Conservation (phyloP, 2,329 filamentous ascomycete genomes). For the Albifimbria verrucaria region DNA sequence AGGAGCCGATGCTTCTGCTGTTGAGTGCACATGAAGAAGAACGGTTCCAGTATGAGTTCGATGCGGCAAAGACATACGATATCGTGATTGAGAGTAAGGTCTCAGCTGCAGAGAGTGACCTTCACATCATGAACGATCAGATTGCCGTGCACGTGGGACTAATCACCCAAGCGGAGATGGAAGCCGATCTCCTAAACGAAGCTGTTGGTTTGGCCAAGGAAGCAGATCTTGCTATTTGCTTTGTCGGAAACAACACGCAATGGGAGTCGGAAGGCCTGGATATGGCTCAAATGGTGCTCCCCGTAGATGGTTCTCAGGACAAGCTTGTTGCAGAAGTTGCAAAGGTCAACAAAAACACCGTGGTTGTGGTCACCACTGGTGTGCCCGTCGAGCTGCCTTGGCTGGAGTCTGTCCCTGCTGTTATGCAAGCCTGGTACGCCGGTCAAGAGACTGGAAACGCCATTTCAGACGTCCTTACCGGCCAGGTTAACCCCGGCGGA, state of each 20-base stretch:
- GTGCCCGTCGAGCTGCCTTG: slow-evolving; percentile 56
- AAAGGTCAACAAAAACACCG: slow-evolving; percentile 52
- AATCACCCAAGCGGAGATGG: slow-evolving; percentile 17
- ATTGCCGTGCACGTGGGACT: slow-evolving; percentile 16
- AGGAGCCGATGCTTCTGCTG: slow-evolving; percentile 6
- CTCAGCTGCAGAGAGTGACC: neutral
- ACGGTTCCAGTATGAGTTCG: slow-evolving; percentile 1
- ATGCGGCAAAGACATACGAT: neutral
- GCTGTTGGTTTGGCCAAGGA: slow-evolving; percentile 53
- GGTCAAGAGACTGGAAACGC: slow-evolving; percentile 66
- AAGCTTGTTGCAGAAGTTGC: slow-evolving; percentile 52
- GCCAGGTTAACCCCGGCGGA: slow-evolving; percentile 6
- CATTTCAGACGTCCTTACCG: slow-evolving; percentile 55
- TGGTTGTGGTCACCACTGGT: slow-evolving; percentile 60
- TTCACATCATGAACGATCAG: neutral
- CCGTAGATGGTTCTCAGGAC: slow-evolving; percentile 55
- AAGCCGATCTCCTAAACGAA: slow-evolving; percentile 29
- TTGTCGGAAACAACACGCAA: slow-evolving; percentile 54
- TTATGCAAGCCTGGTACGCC: slow-evolving; percentile 63
- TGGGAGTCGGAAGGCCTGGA: slow-evolving; percentile 54
- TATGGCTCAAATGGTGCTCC: slow-evolving; percentile 66
- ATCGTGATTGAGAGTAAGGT: neutral
- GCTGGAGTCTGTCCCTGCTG: slow-evolving; percentile 50
- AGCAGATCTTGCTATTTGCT: slow-evolving; percentile 48
- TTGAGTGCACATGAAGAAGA: neutral